Base-by-base conservation (phyloP, 1,284 basidiomycete species). In the Pterula multifida region DNA sequence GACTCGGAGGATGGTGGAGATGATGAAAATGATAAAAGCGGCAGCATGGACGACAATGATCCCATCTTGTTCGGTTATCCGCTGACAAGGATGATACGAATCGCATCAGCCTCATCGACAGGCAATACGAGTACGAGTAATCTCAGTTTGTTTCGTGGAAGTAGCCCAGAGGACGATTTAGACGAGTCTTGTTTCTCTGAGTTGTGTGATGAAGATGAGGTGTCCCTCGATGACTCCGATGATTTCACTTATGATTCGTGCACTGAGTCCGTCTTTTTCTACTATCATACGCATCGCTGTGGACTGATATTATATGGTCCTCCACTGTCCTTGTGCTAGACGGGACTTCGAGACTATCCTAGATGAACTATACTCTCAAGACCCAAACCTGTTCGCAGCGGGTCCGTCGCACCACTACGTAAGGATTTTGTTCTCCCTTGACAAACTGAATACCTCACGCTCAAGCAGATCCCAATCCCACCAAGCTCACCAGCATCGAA, bases 191-290 rank as follows among this genome's bases (percentile, higher is more conserved):
- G 17, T 42, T 9, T 6, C 9, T 6, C 39, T 6, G 39, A 6
- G 13, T 6, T 11, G 39, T 6, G 39, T 9, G 39, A 42, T 6
- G 17, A 19, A 4, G 39, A 42, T 22, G n/a, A 19, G 39, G 39
- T 32, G 28, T 32, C 6, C 6, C 28, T 32, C 28, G 28, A 17
- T 11, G 39, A 9, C n/a, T 9, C 19, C 39, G 39, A 11, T 42
- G 39, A 42, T n/a, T 42, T 42, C 19, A 19, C 39, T n/a, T 42
- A 17, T 6, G 39, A 42, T 42, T 42, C 39, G 39, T 42, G 39
- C 9, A 42, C 4, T 6, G 9, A 9, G 39, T 6, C 19, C 9
- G 13, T 22, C 19, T 42, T 19, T 42, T 22, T 22, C 17, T 17
- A 11, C 13, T 6, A 9, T n/a, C 13, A 11, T 42, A 42, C 4